Evolutionary conservation across 2,329 filamentous ascomycete species (phyloP).

Genomic region (Lachnellula willkommii): DNA sequence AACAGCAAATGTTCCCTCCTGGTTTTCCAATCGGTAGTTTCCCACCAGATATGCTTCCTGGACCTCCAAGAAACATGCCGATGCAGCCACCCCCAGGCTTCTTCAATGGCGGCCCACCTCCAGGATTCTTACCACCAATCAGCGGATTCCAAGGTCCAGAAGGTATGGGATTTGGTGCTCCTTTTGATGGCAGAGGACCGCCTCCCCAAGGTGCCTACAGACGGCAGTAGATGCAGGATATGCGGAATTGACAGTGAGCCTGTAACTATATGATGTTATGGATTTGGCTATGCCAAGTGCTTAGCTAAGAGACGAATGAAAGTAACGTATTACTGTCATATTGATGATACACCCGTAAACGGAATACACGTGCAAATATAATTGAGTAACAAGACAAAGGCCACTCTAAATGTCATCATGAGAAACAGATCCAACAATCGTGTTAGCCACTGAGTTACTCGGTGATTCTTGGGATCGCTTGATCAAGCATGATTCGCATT

Average conservation of each 20-base stretch:
- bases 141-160: slow-evolving; percentile 53
- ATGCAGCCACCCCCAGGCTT: slow-evolving; percentile 48
- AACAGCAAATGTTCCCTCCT: slow-evolving; percentile 54
- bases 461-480: slow-evolving; percentile 41
- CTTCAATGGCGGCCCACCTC: slow-evolving; percentile 39
- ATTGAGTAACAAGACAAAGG: no score
- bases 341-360: background rate
- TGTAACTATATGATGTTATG: slow-evolving; percentile 10
- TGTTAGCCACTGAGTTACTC: slow-evolving; percentile 41
- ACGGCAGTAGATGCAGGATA: slow-evolving; percentile 30
- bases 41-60: slow-evolving; percentile 42
- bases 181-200: slow-evolving; percentile 52
- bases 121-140: slow-evolving; percentile 51
- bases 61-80: slow-evolving; percentile 36
- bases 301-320: slow-evolving; percentile 5
- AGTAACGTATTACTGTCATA: slow-evolving; percentile 1
- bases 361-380: no score
- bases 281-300: slow-evolving; percentile 3
- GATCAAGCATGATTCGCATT: slow-evolving; percentile 47
- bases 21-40: slow-evolving; percentile 50
- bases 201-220: slow-evolving; percentile 45
- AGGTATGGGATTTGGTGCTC: slow-evolving; percentile 42
- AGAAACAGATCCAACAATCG: no score
- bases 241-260: slow-evolving; percentile 1
- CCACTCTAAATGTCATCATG: no score